Evolutionary conservation across 257 asterid species (phyloP), one percentile per base, ranked within the genome.

Genomic region (Scutellaria galericulata): DNA sequence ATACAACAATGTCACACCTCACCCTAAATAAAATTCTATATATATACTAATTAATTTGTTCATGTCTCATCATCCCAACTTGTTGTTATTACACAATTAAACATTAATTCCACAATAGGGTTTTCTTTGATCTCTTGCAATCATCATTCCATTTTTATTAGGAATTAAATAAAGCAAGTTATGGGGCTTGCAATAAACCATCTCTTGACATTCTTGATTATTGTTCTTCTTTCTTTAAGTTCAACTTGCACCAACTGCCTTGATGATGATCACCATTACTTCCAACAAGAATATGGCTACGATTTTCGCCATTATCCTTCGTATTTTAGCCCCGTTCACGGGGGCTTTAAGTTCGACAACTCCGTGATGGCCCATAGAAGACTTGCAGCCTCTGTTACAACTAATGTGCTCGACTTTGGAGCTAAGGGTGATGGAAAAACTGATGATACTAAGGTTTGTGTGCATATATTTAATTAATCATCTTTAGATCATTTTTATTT

Each of bases 341-440:
- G 66, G 53, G 77, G 42, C 42, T 10, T 14, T 42, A 57, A 40
- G 65, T 39, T 73, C 15, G 63, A 74, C 45, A 66, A 65, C 31
- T 64, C 78, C 5, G 71, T 52, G 37, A 46, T 24, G 68, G 66
- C 39, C 39, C 39, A 57, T 8, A 64, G 53, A 74, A 48, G 50
- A 0, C 39, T 59, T 22, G 73, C 59, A 9, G 61, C 74, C 44
- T 56, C 83, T 0, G 74, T 59, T 20, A 80, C 84, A 3, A 41
- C 79, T 44, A 72, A 60, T 71, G 91, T 88, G 7, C 76, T 73
- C 8, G 62, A 39, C 65, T 81, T 66, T 59, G 95, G 95, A 66
- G 95, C 95, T 73, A 81, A 77, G 77, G 95, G 87, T 27, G 91
- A 88, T 65, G 95, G 95, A 60, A 67, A 10, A 1, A 71, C 64